These are phyloP conservation scores for Capronia coronata DNA, from an alignment of 2,329 filamentous ascomycete species.

Conservation along the genomic window DNA sequence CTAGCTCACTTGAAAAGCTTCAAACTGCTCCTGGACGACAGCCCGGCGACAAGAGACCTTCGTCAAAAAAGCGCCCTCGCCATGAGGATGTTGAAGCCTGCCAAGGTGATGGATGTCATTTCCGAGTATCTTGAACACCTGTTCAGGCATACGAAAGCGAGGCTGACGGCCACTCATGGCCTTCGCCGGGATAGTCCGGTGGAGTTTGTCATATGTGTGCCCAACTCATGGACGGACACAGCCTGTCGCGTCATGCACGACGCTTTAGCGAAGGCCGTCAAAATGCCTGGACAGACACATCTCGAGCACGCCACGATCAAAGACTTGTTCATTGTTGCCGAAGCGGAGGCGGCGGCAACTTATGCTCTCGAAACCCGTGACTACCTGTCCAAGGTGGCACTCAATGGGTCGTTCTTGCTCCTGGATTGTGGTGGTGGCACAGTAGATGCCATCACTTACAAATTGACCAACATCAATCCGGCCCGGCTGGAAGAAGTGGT, in stretches of 20 bases:
- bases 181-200: not conserved
- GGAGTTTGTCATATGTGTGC: constrained; percentile 48
- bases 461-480: constrained; percentile 8
- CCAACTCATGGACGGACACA: constrained; percentile 74
- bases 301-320: constrained; percentile 94
- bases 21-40: constrained; percentile 9
- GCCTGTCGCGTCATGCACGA: constrained; percentile 9
- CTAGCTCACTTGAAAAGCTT: not conserved
- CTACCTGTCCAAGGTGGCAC: constrained; percentile 46
- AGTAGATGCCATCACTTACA: constrained; percentile 55
- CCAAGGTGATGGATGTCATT: constrained; percentile 60
- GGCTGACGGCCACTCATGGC: not conserved
- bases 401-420: constrained; percentile 58
- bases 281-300: constrained; percentile 87
- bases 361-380: constrained; percentile 60
- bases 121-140: constrained; percentile 97
- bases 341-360: constrained; percentile 20
- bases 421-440: constrained; percentile 97
- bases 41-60: not conserved
- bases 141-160: constrained; percentile 31
- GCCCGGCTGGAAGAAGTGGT: constrained; percentile 14
- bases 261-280: constrained; percentile 33
- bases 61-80: not conserved
- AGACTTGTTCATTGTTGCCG: constrained; percentile 33
- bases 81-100: constrained; percentile 1